phyloP scores from a whole-genome alignment of 371 early-diverging fungal genomes.

The Cokeromyces recurvatus region DNA sequence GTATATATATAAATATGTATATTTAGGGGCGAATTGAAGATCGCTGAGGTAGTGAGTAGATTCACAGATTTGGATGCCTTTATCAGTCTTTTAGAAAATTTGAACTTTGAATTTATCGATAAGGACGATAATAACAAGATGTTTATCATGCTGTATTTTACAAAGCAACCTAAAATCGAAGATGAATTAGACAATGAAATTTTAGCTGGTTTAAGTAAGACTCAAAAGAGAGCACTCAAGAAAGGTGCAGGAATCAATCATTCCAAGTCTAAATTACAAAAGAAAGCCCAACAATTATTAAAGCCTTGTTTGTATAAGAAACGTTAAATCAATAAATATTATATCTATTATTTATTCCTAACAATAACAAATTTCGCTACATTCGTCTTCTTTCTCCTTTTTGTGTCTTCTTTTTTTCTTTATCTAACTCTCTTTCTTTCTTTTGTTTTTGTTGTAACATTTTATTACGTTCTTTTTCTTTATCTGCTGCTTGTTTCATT shows the following conservation, averaged over 20 bases:
- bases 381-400: conserved; percentile 53
- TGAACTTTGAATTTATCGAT: conserved; percentile 72
- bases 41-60: conserved; percentile 92
- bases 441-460: conserved; percentile 50
- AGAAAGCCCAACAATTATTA: conserved; percentile 50
- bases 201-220: conserved; percentile 39
- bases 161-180: conserved; percentile 42
- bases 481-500: conserved; percentile 50
- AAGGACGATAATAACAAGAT: conserved; percentile 82
- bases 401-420: conserved; percentile 48
- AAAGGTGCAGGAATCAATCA: conserved; percentile 39
- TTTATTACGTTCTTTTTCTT: conserved; percentile 52
- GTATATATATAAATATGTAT: too few species aligned
- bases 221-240: conserved; percentile 39
- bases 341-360: too few species aligned
- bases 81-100: conserved; percentile 55
- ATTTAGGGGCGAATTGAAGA: conserved; percentile 80
- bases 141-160: conserved; percentile 87
- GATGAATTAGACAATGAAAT: conserved; percentile 31
- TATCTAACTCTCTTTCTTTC: conserved; percentile 29
- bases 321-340: conserved; percentile 50
- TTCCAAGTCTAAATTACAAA: conserved; percentile 22
- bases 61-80: conserved; percentile 81
- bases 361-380: too few species aligned
- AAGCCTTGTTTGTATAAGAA: conserved; percentile 92